Evolutionary conservation across 164 flowering plant genomes (phyloP), one percentile per base, ranked within the genome.

Genomic region (Platanus orientalis): DNA sequence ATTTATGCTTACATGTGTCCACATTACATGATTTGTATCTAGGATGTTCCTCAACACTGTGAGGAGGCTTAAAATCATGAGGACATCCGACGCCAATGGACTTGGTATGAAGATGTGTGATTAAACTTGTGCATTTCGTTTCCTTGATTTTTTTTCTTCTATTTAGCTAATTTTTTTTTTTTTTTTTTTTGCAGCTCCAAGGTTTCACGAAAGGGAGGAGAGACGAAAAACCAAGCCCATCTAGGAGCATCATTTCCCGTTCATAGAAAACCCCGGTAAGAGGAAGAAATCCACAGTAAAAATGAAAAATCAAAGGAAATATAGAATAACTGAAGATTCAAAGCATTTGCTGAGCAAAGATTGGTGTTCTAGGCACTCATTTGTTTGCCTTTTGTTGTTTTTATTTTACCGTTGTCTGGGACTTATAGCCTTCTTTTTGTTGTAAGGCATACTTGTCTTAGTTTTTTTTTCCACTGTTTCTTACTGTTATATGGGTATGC

Each of bases 31-130:
- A 29, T 61, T 27, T 73, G 19, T 34, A 25, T 62, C 3, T 54
- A 89, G 96, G 84, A 84, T 89, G 96, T 89, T 89, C 67, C 78
- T 87, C 25, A 68, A 58, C 77, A 81, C 89, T n/a, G 89, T 77
- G 55, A 87, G 68, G 68, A 78, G 90, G 78, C 91, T 89, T 29
- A 76, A 89, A 68, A 84, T 89, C 73, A 87, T 85, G 96, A 84
- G 82, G 67, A 84, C 82, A 10, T 82, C 89, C 1, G 88, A 89
- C 42, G 86, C 84, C n/a, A 87, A 79, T 63, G 89, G 92, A 63
- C 85, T 89, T 40, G 86, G 96, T 85, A 79, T 32, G 70, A 49
- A 32, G 20, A 28, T 28, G 3, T 16, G 2, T 16, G 4, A 16
- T 45, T 19, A 16, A 45, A 17, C n/a, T 45, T 16, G n/a, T 7